These are phyloP conservation scores for Ustanciosporium gigantosporum DNA, from an alignment of 1,284 basidiomycete species.

Conservation along the genomic window DNA sequence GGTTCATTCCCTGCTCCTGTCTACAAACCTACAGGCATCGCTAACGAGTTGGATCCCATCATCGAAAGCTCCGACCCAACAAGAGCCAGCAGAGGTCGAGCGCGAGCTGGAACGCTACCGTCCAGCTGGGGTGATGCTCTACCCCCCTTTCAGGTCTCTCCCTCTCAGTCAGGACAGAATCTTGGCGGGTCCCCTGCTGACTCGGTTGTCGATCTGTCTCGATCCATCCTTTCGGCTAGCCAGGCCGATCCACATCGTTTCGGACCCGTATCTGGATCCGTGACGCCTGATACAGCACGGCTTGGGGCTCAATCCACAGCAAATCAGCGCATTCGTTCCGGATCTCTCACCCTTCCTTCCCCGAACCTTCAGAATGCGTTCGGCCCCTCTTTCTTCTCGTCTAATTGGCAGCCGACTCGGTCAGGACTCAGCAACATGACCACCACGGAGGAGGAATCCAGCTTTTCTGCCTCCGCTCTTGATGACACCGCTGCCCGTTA, in stretches of 20 bases:
- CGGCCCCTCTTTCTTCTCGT: conserved; percentile 48
- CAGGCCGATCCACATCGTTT: neutral
- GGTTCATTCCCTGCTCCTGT: conserved; percentile 14
- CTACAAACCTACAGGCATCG: conserved; percentile 27
- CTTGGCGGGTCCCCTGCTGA: too few relatives aligned
- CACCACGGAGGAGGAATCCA: conserved; percentile 7
- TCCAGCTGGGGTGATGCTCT: conserved; percentile 41
- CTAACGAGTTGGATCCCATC: conserved; percentile 37
- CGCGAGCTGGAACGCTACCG: conserved; percentile 48
- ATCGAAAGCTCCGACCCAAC: conserved; percentile 5
- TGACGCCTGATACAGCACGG: neutral
- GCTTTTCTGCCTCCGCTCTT: neutral
- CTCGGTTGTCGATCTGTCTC: neutral
- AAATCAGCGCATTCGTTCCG: conserved; percentile 30
- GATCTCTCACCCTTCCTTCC: conserved; percentile 33
- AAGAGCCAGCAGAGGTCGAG: conserved; percentile 27
- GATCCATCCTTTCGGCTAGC: neutral
- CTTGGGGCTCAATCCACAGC: neutral
- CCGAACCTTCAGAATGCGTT: conserved; percentile 38
- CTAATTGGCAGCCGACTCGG: conserved; percentile 35
- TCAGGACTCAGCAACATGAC: conserved; percentile 38
- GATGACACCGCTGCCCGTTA: conserved; percentile 10
- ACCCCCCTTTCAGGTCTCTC: conserved; percentile 4
- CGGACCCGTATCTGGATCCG: neutral
- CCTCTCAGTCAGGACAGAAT: too few relatives aligned